Evolutionary conservation across 768 basidiomycete species (phyloP).

Genomic region (Mycena capillaripes): DNA sequence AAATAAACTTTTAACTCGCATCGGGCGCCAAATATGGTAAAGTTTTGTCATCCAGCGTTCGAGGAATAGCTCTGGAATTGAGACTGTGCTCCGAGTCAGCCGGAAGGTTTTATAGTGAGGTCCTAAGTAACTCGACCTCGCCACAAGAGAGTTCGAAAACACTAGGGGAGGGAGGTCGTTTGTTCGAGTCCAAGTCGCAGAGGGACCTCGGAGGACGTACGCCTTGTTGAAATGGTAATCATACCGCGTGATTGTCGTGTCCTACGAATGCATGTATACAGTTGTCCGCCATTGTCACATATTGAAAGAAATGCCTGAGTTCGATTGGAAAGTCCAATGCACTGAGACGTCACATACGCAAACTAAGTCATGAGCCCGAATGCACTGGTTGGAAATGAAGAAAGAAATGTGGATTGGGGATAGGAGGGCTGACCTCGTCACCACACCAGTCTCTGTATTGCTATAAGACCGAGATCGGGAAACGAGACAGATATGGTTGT

Average conservation of each 20-base stretch:
- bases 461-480: too few relatives aligned
- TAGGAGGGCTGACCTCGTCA: not conserved
- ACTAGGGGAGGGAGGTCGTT: not conserved
- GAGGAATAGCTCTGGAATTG: not conserved
- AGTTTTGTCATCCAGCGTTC: slow-evolving; percentile 2
- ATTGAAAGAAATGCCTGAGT: not conserved
- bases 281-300: not conserved
- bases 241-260: not conserved
- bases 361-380: not conserved
- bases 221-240: not conserved
- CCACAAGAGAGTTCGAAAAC: too few relatives aligned
- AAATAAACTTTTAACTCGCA: not conserved
- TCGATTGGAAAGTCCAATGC: not conserved
- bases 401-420: too few relatives aligned
- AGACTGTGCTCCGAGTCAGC: not conserved
- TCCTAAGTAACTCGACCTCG: not conserved
- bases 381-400: not conserved
- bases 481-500: not conserved
- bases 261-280: not conserved
- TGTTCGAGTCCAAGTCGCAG: not conserved
- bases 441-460: slow-evolving; percentile 2
- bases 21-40: not conserved
- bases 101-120: not conserved
- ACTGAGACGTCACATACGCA: not conserved
- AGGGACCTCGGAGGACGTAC: not conserved